phyloP scores from a whole-genome alignment of 345 rosid species.

The Eucalyptus marginata region DNA sequence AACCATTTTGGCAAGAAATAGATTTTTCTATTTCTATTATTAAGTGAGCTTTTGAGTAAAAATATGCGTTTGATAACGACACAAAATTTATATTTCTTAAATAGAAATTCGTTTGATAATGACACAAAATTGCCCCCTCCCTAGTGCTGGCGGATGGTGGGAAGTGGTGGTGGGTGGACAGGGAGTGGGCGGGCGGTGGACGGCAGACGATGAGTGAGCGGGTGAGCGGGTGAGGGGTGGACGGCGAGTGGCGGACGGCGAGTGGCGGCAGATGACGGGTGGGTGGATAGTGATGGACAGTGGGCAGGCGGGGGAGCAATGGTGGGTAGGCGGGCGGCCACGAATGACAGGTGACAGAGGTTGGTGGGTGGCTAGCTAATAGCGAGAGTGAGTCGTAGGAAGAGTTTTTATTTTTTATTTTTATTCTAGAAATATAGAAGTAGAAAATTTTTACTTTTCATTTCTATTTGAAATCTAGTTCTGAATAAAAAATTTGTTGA shows the following conservation, averaged over 20 bases:
- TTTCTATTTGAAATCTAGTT: too few species aligned
- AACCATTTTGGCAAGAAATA: too few species aligned
- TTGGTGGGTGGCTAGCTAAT: too few species aligned
- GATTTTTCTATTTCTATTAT: fast-evolving
- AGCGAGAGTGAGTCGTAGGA: fast-evolving
- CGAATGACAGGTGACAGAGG: fast-evolving
- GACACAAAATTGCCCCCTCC: fast-evolving
- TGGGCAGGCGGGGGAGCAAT: fast-evolving
- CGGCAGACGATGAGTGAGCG: fast-evolving
- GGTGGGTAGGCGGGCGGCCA: fast-evolving
- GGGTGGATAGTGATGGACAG: fast-evolving
- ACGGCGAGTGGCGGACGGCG: fast-evolving
- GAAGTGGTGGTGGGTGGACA: too few species aligned
- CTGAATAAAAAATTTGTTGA: fast-evolving
- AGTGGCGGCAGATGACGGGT: fast-evolving
- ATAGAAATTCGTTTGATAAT: too few species aligned
- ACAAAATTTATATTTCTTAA: fast-evolving
- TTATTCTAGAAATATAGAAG: fast-evolving
- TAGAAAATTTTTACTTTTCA: too few species aligned
- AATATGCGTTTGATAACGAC: fast-evolving
- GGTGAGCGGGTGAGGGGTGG: fast-evolving
- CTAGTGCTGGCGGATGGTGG: fast-evolving
- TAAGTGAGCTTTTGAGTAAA: too few species aligned
- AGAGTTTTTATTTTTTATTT: too few species aligned
- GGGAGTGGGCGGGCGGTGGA: fast-evolving